phyloP scores from a whole-genome alignment of 225 moss, liverwort and hornwort genomes.

The Pseudoscleropodium purum region DNA sequence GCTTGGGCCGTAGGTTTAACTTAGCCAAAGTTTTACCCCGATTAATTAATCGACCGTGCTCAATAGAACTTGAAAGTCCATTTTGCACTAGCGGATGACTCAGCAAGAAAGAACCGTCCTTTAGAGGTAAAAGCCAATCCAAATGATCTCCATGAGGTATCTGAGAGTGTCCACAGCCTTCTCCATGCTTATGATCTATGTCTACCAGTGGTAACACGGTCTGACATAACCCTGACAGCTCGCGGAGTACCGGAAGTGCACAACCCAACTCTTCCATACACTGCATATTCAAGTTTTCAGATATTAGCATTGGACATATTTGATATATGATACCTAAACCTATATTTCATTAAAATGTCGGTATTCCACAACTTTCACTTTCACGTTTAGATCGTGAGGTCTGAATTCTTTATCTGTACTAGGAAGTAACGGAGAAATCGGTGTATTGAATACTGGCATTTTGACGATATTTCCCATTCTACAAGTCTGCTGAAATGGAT shows the following conservation, averaged over 20 bases:
- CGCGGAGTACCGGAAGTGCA: constrained; percentile 66
- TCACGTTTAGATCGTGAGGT: too few relatives aligned
- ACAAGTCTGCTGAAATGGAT: not conserved
- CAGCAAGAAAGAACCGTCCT: constrained; percentile 76
- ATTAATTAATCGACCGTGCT: constrained; percentile 84
- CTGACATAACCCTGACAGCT: constrained; percentile 53
- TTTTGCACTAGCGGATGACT: constrained; percentile 63
- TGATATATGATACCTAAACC: not conserved
- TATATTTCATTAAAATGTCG: too few relatives aligned
- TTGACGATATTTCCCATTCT: not conserved
- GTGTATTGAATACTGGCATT: too few relatives aligned
- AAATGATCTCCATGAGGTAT: constrained; percentile 86
- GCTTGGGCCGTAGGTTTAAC: constrained; percentile 50
- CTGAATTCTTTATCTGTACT: too few relatives aligned
- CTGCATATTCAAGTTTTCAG: constrained; percentile 28
- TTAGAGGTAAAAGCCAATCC: constrained; percentile 80
- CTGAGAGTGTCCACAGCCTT: constrained; percentile 81
- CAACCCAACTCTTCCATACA: constrained; percentile 86
- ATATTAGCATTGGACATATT: not conserved
- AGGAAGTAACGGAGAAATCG: too few relatives aligned
- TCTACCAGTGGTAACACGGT: constrained; percentile 32
- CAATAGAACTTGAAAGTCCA: constrained; percentile 59
- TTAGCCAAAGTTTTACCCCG: constrained; percentile 77
- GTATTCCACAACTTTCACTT: too few relatives aligned
- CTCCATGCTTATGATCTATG: constrained; percentile 68